A percentile compares a stretch with the other conserved stretches of the same genome.
phyloP scores from a whole-genome alignment of 2,329 filamentous ascomycete species.

The Aspergillus melleus region DNA sequence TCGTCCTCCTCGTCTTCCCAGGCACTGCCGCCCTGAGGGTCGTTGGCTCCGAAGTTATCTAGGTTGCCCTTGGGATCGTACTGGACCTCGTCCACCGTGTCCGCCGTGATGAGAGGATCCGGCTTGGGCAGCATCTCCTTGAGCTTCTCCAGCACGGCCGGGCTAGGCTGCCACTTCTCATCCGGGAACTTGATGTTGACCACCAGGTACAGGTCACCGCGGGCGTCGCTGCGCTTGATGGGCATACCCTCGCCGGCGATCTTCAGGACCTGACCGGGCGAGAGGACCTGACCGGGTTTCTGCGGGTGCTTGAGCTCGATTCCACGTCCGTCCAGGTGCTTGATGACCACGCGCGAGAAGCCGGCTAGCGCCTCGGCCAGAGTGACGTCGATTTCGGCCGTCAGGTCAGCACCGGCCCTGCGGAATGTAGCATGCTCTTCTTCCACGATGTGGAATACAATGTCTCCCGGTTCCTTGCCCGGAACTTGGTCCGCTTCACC shows the following conservation, averaged over 20 bases:
- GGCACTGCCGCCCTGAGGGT: constrained; percentile 41
- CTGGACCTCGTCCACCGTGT: constrained; percentile 82
- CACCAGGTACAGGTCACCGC: constrained; percentile 83
- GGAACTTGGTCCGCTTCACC: constrained; percentile 93
- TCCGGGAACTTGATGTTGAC: constrained; percentile 88
- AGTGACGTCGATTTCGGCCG: constrained; percentile 76
- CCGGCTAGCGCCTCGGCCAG: constrained; percentile 82
- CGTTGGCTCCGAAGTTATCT: constrained; percentile 61
- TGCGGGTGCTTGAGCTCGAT: constrained; percentile 77
- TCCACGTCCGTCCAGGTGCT: constrained; percentile 89
- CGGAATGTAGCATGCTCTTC: constrained; percentile 78
- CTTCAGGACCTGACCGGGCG: constrained; percentile 82
- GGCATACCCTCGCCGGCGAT: constrained; percentile 93
- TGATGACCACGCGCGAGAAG: constrained; percentile 86
- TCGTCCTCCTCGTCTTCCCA: constrained; percentile 54
- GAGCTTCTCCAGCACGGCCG: constrained; percentile 69
- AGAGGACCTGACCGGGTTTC: constrained; percentile 75
- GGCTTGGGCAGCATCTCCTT: constrained; percentile 71
- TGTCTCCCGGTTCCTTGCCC: constrained; percentile 85
- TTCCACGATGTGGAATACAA: constrained; percentile 85
- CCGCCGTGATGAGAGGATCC: constrained; percentile 62
- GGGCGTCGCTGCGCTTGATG: constrained; percentile 76
- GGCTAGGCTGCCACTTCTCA: constrained; percentile 75
- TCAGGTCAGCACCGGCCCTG: constrained; percentile 80
- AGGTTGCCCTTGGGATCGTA: constrained; percentile 82